phyloP scores from a whole-genome alignment of 345 rosid species.

The Hirschfeldia incana region DNA sequence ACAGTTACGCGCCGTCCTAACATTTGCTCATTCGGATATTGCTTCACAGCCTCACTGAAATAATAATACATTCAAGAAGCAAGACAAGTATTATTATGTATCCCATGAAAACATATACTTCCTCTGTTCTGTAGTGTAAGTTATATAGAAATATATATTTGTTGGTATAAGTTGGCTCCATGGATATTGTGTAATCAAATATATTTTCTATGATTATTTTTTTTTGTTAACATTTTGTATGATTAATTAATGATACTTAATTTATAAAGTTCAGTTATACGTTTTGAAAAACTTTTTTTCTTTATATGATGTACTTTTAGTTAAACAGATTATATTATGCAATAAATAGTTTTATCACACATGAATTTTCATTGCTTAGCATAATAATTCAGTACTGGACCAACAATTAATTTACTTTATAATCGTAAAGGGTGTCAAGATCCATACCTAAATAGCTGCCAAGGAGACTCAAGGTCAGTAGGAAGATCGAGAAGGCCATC shows the following conservation, averaged over 20 bases:
- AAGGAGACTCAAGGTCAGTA: conserved; percentile 64
- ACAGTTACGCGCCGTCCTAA: conserved; percentile 62
- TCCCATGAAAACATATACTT: neutral
- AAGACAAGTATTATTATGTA: neutral
- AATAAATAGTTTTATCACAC: neutral
- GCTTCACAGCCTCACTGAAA: conserved; percentile 55
- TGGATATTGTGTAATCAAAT: neutral
- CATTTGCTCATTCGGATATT: conserved; percentile 57
- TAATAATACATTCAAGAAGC: neutral
- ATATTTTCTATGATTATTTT: too few relatives aligned
- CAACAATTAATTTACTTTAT: neutral
- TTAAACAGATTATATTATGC: neutral
- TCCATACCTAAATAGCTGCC: conserved; percentile 80
- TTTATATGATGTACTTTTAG: neutral
- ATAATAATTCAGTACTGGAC: neutral
- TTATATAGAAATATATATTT: too few relatives aligned
- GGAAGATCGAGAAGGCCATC: conserved; percentile 74
- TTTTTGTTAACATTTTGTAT: too few relatives aligned
- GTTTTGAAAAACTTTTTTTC: neutral
- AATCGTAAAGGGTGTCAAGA: neutral
- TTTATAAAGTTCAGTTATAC: too few relatives aligned
- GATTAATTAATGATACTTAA: neutral
- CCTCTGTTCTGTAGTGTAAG: neutral
- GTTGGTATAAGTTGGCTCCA: neutral
- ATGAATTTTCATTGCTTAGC: neutral